phyloP scores from a whole-genome alignment of 2,329 filamentous ascomycete genomes.

The Cytospora leucostoma region DNA sequence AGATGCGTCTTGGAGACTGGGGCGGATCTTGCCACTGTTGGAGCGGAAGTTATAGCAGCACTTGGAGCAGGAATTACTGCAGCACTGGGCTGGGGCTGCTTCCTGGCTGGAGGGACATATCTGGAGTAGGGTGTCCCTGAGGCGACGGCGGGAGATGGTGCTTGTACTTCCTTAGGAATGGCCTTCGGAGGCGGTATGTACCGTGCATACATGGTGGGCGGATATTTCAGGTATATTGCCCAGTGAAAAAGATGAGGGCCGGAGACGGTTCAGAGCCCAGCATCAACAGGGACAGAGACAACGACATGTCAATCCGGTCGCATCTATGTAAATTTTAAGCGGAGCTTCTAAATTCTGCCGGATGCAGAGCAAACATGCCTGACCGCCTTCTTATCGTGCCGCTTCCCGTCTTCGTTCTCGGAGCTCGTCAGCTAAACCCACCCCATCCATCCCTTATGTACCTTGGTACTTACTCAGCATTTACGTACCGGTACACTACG shows the following conservation, averaged over 20 bases:
- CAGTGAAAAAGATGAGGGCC: not conserved
- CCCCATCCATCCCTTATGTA: not conserved
- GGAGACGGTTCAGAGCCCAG: not conserved
- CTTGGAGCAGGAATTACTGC: too few relatives aligned
- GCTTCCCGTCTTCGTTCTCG: constrained; percentile 5
- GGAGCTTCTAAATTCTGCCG: constrained; percentile 42
- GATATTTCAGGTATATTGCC: not conserved
- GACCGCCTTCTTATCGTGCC: constrained; percentile 39
- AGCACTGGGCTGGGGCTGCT: constrained; percentile 2
- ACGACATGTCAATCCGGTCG: not conserved
- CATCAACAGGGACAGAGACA: not conserved
- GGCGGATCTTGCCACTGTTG: not conserved
- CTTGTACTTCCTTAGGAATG: constrained; percentile 9
- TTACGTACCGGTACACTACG: not conserved
- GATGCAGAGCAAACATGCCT: not conserved
- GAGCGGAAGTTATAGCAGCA: not conserved
- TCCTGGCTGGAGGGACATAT: constrained; percentile 26
- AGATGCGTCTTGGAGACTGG: constrained; percentile 21
- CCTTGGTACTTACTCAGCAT: not conserved
- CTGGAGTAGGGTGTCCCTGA: constrained; percentile 26
- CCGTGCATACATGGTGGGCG: constrained; percentile 37
- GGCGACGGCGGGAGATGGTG: constrained; percentile 32
- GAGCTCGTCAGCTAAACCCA: not conserved
- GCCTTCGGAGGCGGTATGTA: constrained; percentile 41
- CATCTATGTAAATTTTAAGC: constrained; percentile 23